Base-by-base conservation (phyloP, 2,329 filamentous ascomycete species). In the Pseudohalonectria lignicola region DNA sequence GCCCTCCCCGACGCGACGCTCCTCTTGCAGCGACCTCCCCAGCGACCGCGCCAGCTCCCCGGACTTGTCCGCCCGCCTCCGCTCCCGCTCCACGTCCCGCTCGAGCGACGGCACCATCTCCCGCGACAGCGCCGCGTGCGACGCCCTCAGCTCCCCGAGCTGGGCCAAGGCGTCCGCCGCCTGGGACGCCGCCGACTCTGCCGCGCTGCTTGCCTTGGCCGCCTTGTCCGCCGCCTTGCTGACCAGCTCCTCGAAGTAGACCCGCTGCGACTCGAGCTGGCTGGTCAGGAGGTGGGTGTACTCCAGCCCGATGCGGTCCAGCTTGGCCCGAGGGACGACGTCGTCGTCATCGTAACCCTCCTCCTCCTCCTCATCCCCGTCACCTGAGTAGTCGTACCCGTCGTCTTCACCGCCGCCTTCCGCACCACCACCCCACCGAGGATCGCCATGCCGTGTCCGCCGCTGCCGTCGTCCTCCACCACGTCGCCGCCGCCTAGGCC, bases 241-340 rank as follows among this genome's bases (percentile, higher is more conserved):
- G 37, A 98, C 74, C 56, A 94, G 78, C 48, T 94, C 90, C 56
- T 96, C 90, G 49, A 94, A 98, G 60, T 96, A 98, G 1, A 84
- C 71, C 9, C 92, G 76, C 56, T 98, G 92, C 31, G 82, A 87
- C 55, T 96, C 92, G 3, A 98, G 76, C 53, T 98, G 92, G 42
- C 81, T 88, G 3, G 86, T 93, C 10, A 98, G 74, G 2, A 98
- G 75, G 53, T 95, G 88, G 0, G 90, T 92, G 57, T 96, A 98
- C 61, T 98, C 92, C 47, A 92, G 73, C 21, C 86, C 86, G 54
- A 96, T 93, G 52, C 76, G 85, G 45, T 81, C 76, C 9, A 80
- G 57, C 53, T 81, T 81, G 32, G 73, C 71, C 16, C 82, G 66
- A 1, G 84, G 82, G 6, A 88, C 82, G 11, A 79, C 74, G 43